Base-by-base conservation (phyloP, 257 asterid genomes). In the Solanum rostratum region DNA sequence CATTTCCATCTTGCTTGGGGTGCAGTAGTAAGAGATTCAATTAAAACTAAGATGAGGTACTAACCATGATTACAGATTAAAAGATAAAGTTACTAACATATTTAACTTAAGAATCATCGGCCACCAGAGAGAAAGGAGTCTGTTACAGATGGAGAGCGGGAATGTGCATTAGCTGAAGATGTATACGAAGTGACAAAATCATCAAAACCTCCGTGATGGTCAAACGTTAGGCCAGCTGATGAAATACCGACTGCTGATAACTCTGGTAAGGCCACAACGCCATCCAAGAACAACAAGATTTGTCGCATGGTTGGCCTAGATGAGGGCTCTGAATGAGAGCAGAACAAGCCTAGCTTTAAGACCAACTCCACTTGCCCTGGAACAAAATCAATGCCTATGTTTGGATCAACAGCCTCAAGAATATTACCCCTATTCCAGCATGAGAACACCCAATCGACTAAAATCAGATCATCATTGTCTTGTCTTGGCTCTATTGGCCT, bases 231-330 rank as follows among this genome's bases (percentile, higher is more conserved):
- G 1, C 89, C 89, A 29, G 43, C 39, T 10, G 83, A 84, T 12
- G 90, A 78, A 57, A 84, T 70, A 2, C 90, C 90, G 7, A 86
- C 46, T 41, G 91, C 65, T 7, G 88, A 53, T 43, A 90, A 83
- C 39, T 92, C 91, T 12, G 97, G 97, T 74, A 90, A 27, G 2
- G 85, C 88, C 86, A 87, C 54, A 0, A 87, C 86, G 10, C 91
- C 91, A 20, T 90, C 92, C 85, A 93, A 86, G 79, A 86, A 91
- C 83, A 89, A 20, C 70, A 90, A 41, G 3, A 89, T 89, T 37
- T 91, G 89, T 41, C 90, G 86, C 93, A 90, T 92, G 2, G 87
- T 83, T 3, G 97, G 97, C 87, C 97, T 87, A 45, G 57, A 74
- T 1, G 74, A 81, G 2, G 94, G 89, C 54, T 89, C 89, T 1